Percentiles rank a stretch among this genome's conserved stretches.
phyloP scores from a whole-genome alignment of 768 basidiomycete genomes.

The Mycena maculata region DNA sequence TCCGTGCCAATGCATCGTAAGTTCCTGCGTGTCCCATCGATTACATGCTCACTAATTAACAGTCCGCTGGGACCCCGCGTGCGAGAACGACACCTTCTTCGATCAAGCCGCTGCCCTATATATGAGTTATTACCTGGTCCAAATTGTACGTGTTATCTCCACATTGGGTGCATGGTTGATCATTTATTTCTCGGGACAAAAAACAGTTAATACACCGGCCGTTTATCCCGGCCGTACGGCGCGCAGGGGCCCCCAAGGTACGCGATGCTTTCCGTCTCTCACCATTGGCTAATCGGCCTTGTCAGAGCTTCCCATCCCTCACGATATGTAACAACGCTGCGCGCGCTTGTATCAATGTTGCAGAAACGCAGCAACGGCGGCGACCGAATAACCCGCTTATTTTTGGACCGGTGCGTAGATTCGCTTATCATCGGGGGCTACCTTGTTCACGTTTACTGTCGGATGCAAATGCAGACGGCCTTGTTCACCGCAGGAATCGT shows the following conservation, averaged over 20 bases:
- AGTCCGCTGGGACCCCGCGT: constrained; percentile 31
- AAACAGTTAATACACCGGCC: constrained; percentile 30
- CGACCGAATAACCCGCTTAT: constrained; percentile 25
- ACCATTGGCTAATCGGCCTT: too few species aligned
- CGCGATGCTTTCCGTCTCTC: background rate
- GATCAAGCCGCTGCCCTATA: constrained; percentile 26
- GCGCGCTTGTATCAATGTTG: constrained; percentile 65
- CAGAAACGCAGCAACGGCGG: constrained; percentile 56
- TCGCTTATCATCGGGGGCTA: too few species aligned
- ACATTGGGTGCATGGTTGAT: too few species aligned
- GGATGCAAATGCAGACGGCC: constrained; percentile 15
- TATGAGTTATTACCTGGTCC: constrained; percentile 24
- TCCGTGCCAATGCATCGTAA: constrained; percentile 21
- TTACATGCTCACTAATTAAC: background rate
- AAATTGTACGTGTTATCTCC: too few species aligned
- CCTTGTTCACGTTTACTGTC: too few species aligned
- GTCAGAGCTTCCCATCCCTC: constrained; percentile 61
- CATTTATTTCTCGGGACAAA: too few species aligned
- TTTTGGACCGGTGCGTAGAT: constrained; percentile 22
- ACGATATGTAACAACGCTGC: constrained; percentile 77
- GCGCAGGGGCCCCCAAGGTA: constrained; percentile 12
- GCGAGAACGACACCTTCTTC: constrained; percentile 18
- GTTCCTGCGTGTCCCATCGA: background rate
- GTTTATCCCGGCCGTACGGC: constrained; percentile 30
- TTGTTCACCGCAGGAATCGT: constrained; percentile 29